Percentiles rank a stretch among this genome's conserved stretches.
phyloP scores from a whole-genome alignment of 1,284 basidiomycete genomes.

The Rhodotorula glutinis region DNA sequence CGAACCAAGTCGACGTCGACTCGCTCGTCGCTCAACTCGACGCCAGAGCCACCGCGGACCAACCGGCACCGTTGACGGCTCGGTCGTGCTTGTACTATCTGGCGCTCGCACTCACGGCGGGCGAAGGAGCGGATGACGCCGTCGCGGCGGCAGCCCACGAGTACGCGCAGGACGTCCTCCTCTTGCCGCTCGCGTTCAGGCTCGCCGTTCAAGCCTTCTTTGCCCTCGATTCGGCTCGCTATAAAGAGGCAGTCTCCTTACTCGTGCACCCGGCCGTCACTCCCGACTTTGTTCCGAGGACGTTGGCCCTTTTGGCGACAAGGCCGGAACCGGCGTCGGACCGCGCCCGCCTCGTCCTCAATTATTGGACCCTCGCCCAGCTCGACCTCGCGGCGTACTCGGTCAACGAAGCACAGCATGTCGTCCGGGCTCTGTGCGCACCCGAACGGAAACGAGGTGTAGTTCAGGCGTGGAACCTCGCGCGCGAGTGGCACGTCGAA shows the following conservation, averaged over 20 bases:
- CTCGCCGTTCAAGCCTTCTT: constrained; percentile 26
- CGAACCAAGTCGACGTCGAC: constrained; percentile 9
- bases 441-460: constrained; percentile 20
- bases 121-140: background rate
- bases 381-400: constrained; percentile 16
- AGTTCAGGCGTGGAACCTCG: constrained; percentile 33
- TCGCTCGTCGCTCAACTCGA: constrained; percentile 16
- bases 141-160: constrained; percentile 2
- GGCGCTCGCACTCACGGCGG: constrained; percentile 16
- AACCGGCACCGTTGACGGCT: constrained; percentile 1
- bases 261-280: constrained; percentile 34
- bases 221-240: constrained; percentile 29
- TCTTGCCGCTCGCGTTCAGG: constrained; percentile 28
- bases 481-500: constrained; percentile 25
- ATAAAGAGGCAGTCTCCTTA: constrained; percentile 17
- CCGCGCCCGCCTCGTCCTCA: constrained; percentile 27
- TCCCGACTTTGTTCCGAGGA: constrained; percentile 31
- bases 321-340: constrained; percentile 4
- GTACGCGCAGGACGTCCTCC: constrained; percentile 9
- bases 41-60: background rate
- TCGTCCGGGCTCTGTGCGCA: constrained; percentile 33
- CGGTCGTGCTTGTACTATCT: constrained; percentile 36
- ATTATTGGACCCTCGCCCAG: constrained; percentile 28
- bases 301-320: constrained; percentile 19
- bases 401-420: constrained; percentile 16